Base-by-base conservation (phyloP, 2,329 filamentous ascomycete genomes). In the Colletotrichum caudatum region DNA sequence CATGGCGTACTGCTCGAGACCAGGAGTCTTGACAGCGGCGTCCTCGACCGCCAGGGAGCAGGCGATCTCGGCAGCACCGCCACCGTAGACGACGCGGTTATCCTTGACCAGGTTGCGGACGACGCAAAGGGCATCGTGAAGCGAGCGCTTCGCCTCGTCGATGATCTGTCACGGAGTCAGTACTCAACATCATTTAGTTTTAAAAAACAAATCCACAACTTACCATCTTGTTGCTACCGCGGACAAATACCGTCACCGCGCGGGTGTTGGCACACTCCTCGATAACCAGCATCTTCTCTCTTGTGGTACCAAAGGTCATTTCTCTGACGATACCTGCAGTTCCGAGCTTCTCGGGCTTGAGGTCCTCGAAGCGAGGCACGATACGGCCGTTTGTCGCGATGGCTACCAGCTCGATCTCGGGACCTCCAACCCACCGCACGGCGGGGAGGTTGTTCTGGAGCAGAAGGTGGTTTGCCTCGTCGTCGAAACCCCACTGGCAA, bases 181-280 rank as follows among this genome's bases (percentile, higher is more conserved):
- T 62, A 37, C 37, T 18, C 6, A 11, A 51, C 4, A 18, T 39
- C 4, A 7, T 39, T 3, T 54, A 9, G 11, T 2, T 16, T 18
- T 18, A 8, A 16, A 7, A 16, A n/a, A 12, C 16, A 16, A 23
- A 1, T 11, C 12, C 7, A n/a, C 9, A 56, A 82, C 88, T 80
- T 83, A 95, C 94, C 96, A 99, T 99, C 88, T 98, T 99, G 89
- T 99, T 99, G 87, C 94, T 97, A 78, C 96, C 96, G 78, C 96
- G 89, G 72, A 99, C 93, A 82, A 99, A 99, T 66, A 97, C 91
- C 3, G 96, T 99, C 72, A 99, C 97, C 56, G 96, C 96, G 78
- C 96, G 89, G 70, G 94, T 97, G 86, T 99, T 99, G 79, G 97
- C 96, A 80, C 96, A 99, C 84, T 99, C 96, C 85, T 99, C 97